Evolutionary conservation across 192 early-diverging fungal genomes (phyloP), one percentile per base, ranked within the genome.

Genomic region (Dimargaris cristalligena): DNA sequence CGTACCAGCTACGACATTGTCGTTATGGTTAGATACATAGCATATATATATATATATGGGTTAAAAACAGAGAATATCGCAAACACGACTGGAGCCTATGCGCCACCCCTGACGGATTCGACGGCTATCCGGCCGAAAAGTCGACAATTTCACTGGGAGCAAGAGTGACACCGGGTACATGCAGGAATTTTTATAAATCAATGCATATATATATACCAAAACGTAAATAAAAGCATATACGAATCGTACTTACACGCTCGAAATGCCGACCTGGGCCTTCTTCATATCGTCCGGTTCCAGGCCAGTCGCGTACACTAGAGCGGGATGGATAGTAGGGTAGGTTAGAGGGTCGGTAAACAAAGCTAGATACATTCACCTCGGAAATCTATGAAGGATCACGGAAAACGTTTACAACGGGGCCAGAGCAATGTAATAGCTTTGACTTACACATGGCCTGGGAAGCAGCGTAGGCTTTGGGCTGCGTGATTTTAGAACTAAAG

Each of bases 401-500:
- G 16, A 38, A 50, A 38, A 28, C n/a, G 25, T 22, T 13, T 13
- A 60, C 25, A 44, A 18, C 41, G 8, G 41, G 10, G 8, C 8
- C 8, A 44, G 18, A 44, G 41, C 18, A 18, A 44, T 11, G 18
- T 18, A 11, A 11, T 44, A 44, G 18, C 38, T 51, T 10, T 46
- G 14, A 77, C 84, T 71, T 75, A 90, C 88, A 81, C 91, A 96
- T 93, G 2, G 96, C 96, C 72, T 99, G 96, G 55, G 90, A 87
- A 29, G 93, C 91, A 52, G 94, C 94, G 69, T 93, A 91, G 23
- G 86, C 74, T 68, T 93, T 94, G 58, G 88, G 84, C 73, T 97
- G 84, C 34, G 96, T 99, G 65, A 99, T 90, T 55, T 73, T 80
- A 45, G 81, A 65, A 65, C 86, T 90, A 77, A 80, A 86, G 55